A percentile compares a stretch with the other conserved stretches of the same genome.
These are phyloP conservation scores for Talaromyces trachyspermus DNA, from an alignment of 495 filamentous ascomycete species.

Conservation along the genomic window DNA sequence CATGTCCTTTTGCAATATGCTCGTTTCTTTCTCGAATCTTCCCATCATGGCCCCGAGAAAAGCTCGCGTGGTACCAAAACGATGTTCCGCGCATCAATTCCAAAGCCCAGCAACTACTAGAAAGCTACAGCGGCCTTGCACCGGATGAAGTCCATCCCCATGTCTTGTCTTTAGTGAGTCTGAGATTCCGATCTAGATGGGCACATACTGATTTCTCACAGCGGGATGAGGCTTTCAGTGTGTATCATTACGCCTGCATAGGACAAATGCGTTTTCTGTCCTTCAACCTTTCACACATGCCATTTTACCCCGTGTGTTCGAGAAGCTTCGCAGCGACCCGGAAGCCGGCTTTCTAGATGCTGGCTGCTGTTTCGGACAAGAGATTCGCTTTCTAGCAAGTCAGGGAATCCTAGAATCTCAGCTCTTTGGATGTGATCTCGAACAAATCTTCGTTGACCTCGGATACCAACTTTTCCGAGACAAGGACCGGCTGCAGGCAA, in stretches of 20 bases:
- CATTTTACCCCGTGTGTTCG: slow-evolving; percentile 24
- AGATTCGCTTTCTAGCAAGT: slow-evolving; percentile 35
- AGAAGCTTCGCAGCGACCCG: slow-evolving; percentile 13
- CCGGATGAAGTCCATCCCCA: slow-evolving; percentile 32
- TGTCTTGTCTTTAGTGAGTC: slow-evolving; percentile 26
- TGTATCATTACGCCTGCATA: slow-evolving; percentile 38
- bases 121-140: slow-evolving; percentile 33
- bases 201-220: too few species aligned
- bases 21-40: too few species aligned
- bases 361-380: slow-evolving; percentile 42
- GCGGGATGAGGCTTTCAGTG: slow-evolving; percentile 38
- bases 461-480: slow-evolving; percentile 47
- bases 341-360: slow-evolving; percentile 29
- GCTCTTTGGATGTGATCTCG: slow-evolving; percentile 43
- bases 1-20: too few species aligned
- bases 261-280: slow-evolving; percentile 41
- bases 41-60: too few species aligned
- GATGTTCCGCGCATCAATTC: too few species aligned
- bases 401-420: slow-evolving; percentile 35
- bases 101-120: slow-evolving; percentile 23
- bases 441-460: slow-evolving; percentile 40
- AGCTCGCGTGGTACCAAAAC: too few species aligned
- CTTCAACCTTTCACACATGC: slow-evolving; percentile 25
- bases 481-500: slow-evolving; percentile 18
- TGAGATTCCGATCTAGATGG: too few species aligned